Evolutionary conservation across 108 stramenopile species (phyloP).

Genomic region (Epithemia pelagica): DNA sequence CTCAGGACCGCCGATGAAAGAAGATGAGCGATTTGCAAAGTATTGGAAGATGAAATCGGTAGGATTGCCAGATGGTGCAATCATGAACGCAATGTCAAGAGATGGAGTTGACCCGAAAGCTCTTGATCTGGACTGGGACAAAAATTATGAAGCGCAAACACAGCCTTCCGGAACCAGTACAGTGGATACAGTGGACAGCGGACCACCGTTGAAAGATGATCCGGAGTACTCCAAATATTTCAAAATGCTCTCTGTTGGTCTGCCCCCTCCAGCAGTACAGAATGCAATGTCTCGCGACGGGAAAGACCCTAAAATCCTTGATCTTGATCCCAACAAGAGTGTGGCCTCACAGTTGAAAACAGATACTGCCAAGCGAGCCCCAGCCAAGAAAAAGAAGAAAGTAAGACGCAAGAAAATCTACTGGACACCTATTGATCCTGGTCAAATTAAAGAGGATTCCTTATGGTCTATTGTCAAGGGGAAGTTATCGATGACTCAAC

Average conservation of each 20-base stretch:
- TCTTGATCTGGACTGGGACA: slow-evolving; percentile 71
- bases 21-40: slow-evolving; percentile 60
- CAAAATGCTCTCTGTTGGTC: slow-evolving; percentile 55
- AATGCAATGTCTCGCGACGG: slow-evolving; percentile 63
- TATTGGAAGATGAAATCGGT: slow-evolving; percentile 65
- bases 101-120: slow-evolving; percentile 48
- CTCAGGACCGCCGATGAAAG: slow-evolving; percentile 48
- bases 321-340: slow-evolving; percentile 50
- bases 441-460: slow-evolving; percentile 72
- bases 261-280: slow-evolving; percentile 52
- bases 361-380: background rate
- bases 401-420: slow-evolving; percentile 84
- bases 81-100: slow-evolving; percentile 47
- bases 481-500: slow-evolving; percentile 43
- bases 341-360: slow-evolving; percentile 8
- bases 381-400: slow-evolving; percentile 47
- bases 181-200: slow-evolving; percentile 23
- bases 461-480: slow-evolving; percentile 81
- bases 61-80: slow-evolving; percentile 51
- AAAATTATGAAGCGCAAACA: slow-evolving; percentile 43
- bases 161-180: slow-evolving; percentile 30
- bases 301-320: slow-evolving; percentile 47
- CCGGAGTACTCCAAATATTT: slow-evolving; percentile 61
- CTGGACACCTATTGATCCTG: slow-evolving; percentile 83
- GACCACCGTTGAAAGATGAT: slow-evolving; percentile 66